Percentiles rank a stretch among this genome's conserved stretches.
Conservation (phyloP, 1,284 basidiomycete species). For the Clitocybe nebularis region DNA sequence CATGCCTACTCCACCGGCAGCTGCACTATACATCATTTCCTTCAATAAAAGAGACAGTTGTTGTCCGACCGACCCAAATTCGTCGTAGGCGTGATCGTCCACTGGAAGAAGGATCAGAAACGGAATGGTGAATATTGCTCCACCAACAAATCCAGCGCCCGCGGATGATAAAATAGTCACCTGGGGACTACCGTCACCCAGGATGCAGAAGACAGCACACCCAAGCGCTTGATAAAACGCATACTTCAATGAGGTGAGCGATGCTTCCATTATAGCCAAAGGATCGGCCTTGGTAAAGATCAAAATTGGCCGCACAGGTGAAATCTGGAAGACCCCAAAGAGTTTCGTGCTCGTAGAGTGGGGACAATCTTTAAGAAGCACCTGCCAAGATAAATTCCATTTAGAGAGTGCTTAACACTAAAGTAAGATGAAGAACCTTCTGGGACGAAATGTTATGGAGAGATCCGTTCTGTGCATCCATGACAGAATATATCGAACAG, state of each 20-base stretch:
- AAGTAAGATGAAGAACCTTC: too few species aligned
- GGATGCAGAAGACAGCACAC: conserved; percentile 2
- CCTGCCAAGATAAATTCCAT: too few species aligned
- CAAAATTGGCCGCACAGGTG: not conserved
- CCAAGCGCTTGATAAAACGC: conserved; percentile 16
- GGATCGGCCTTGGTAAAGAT: conserved; percentile 8
- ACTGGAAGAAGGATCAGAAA: conserved; percentile 12
- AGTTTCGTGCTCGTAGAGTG: not conserved
- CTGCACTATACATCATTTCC: conserved; percentile 13
- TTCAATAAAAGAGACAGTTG: conserved; percentile 5
- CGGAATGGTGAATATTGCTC: conserved; percentile 17
- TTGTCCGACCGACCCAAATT: not conserved
- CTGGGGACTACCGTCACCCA: not conserved
- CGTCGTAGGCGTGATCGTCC: not conserved
- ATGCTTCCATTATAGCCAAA: conserved; percentile 13
- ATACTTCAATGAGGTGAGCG: conserved; percentile 18
- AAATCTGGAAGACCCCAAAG: not conserved
- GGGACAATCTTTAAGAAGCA: too few species aligned
- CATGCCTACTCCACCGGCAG: conserved; percentile 11
- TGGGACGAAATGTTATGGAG: too few species aligned
- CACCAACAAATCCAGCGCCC: conserved; percentile 13
- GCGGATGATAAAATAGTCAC: conserved; percentile 6
- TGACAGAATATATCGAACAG: too few species aligned
- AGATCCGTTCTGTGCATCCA: too few species aligned
- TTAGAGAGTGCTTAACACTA: too few species aligned